Evolutionary conservation across 2,329 filamentous ascomycete genomes (phyloP).

Genomic region (Lachnellula willkommii): DNA sequence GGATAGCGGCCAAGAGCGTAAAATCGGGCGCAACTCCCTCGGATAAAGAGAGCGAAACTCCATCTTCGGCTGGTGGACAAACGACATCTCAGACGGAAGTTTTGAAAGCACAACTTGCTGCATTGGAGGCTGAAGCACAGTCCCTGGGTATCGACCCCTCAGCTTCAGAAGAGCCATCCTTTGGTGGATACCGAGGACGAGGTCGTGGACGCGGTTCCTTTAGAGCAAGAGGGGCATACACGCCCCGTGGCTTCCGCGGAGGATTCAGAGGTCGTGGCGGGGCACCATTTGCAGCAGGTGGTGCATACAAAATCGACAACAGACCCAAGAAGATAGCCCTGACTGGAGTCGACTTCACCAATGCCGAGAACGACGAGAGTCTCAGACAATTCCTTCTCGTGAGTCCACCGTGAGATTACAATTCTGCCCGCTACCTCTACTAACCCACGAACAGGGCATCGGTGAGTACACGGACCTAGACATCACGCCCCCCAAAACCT

Average conservation of each 20-base stretch:
- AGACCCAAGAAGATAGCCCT: slow-evolving; percentile 64
- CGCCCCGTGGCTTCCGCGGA: slow-evolving; percentile 37
- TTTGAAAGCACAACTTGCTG: slow-evolving; percentile 66
- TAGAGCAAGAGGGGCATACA: slow-evolving; percentile 35
- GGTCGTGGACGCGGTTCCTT: slow-evolving; percentile 35
- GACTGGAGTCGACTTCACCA: slow-evolving; percentile 58
- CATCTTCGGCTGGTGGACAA: slow-evolving; percentile 25
- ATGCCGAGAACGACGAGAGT: slow-evolving; percentile 58
- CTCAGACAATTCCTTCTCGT: slow-evolving; percentile 68
- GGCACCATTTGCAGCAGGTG: slow-evolving; percentile 29
- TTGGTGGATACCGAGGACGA: slow-evolving; percentile 37
- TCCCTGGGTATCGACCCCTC: slow-evolving; percentile 59
- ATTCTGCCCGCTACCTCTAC: not conserved
- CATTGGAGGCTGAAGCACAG: slow-evolving; percentile 67
- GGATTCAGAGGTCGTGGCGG: slow-evolving; percentile 44
- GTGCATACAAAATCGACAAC: slow-evolving; percentile 66
- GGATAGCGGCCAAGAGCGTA: slow-evolving; percentile 51
- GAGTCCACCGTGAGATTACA: slow-evolving; percentile 30
- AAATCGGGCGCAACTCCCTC: slow-evolving; percentile 17
- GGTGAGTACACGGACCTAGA: slow-evolving; percentile 58
- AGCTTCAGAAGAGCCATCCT: slow-evolving; percentile 38
- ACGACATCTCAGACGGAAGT: slow-evolving; percentile 50
- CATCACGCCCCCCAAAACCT: slow-evolving; percentile 41
- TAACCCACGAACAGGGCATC: slow-evolving; percentile 43
- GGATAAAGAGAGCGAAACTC: slow-evolving; percentile 14